Evolutionary conservation across 441 rosid species (phyloP), one percentile per base, ranked within the genome.

Genomic region (Erodium moschatum): DNA sequence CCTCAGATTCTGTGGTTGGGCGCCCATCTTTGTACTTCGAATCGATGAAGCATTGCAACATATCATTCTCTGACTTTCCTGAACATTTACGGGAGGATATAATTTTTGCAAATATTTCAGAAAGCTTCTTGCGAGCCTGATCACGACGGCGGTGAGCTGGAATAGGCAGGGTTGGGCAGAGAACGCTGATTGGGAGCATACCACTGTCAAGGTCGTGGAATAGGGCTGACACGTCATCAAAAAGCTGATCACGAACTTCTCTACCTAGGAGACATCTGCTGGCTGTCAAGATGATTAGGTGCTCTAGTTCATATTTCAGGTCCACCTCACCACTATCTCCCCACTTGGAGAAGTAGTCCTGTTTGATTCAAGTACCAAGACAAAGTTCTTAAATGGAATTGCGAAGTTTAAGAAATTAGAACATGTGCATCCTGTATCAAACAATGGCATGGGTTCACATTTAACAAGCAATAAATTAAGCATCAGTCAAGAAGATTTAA

Each of bases 181-280:
- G 77, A 75, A 96, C 97, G 77, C 98, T 96, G 72, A 92, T 85
- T 0, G 99, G 97, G 70, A 85, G 96, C 99, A 95, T 95, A 69
- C 99, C 99, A 71, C 85, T 90, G 79, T 96, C 99, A 35, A 96
- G 91, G 74, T 96, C 98, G 70, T 96, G 98, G 82, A 96, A 96
- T 60, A 96, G 78, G 72, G 90, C 87, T 71, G 97, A 90, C 16
- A 96, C 99, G 46, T 96, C 98, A 56, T 82, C 98, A 16, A 96
- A 92, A 75, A 96, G 97, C 85, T 89, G 86, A 77, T 92, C 96
- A 65, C 99, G 96, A 42, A 92, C 97, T 83, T 96, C 99, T 56
- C 81, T 78, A 61, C 99, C 99, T 44, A 96, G 81, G 31, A 96
- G 84, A 78, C 99, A 96, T 84, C 99, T 86, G 69, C 99, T 92